Conservation (phyloP, 2,329 filamentous ascomycete genomes). For the Colletotrichum magnum region DNA sequence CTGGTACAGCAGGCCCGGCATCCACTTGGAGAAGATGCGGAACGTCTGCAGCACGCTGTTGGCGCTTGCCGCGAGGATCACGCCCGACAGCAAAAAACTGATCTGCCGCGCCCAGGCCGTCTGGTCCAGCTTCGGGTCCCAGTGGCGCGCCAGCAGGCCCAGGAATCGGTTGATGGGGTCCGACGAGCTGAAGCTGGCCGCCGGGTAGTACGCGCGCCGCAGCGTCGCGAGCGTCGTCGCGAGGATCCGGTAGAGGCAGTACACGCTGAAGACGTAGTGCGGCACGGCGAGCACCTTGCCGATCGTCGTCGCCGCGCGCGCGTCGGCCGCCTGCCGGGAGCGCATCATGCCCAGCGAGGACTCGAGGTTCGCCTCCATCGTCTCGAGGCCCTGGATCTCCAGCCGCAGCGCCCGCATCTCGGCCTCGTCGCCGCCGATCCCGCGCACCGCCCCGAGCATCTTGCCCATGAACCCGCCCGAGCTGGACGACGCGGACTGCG, state of each 20-base stretch:
- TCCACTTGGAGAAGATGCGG: slow-evolving; percentile 82
- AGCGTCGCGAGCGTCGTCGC: slow-evolving; percentile 79
- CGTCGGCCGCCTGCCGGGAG: slow-evolving; percentile 73
- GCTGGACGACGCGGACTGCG: slow-evolving; percentile 54
- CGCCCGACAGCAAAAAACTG: slow-evolving; percentile 84
- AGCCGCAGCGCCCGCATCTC: slow-evolving; percentile 75
- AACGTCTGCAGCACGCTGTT: slow-evolving; percentile 89
- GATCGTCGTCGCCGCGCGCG: slow-evolving; percentile 75
- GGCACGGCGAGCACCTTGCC: slow-evolving; percentile 75
- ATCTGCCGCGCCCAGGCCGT: slow-evolving; percentile 88
- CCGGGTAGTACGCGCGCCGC: slow-evolving; percentile 67
- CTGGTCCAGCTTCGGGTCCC: slow-evolving; percentile 86
- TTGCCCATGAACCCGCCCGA: slow-evolving; percentile 77
- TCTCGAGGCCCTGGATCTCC: slow-evolving; percentile 84
- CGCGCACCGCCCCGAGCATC: slow-evolving; percentile 79
- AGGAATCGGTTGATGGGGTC: slow-evolving; percentile 90
- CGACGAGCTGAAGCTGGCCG: slow-evolving; percentile 71
- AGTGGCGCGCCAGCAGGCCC: slow-evolving; percentile 84
- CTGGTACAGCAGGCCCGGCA: slow-evolving; percentile 79
- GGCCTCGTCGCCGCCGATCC: slow-evolving; percentile 71
- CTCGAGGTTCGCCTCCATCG: slow-evolving; percentile 81
- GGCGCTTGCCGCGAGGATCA: slow-evolving; percentile 86
- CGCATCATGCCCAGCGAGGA: slow-evolving; percentile 76
- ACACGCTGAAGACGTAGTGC: slow-evolving; percentile 80
- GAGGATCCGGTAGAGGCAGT: slow-evolving; percentile 87